These are phyloP conservation scores for Saccharomycopsis hybrid DNA, from an alignment of 1,139 yeast genomes.

Conservation along the genomic window DNA sequence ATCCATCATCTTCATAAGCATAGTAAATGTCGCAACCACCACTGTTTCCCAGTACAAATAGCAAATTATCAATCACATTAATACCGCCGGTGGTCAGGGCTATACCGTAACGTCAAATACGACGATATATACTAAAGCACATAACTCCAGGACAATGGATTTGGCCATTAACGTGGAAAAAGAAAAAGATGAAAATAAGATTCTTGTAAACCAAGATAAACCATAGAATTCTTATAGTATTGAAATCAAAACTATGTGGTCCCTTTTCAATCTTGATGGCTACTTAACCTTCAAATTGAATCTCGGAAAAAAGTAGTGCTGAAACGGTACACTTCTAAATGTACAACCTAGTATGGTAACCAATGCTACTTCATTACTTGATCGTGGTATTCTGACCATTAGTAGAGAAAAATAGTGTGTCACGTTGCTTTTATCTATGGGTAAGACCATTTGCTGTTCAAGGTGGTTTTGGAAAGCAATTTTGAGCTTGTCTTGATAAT, in stretches of 20 bases:
- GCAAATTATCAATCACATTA: conserved; percentile 43
- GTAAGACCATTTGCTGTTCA: too few relatives aligned
- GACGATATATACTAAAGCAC: conserved; percentile 89
- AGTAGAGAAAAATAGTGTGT: too few relatives aligned
- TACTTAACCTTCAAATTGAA: conserved; percentile 65
- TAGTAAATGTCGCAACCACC: conserved; percentile 65
- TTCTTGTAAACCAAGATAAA: conserved; percentile 38
- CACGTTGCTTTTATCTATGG: too few relatives aligned
- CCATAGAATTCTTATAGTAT: conserved; percentile 60
- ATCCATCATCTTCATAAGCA: conserved; percentile 75
- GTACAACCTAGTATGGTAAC: too few relatives aligned
- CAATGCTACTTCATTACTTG: too few relatives aligned
- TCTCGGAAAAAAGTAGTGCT: conserved; percentile 95
- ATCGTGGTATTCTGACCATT: too few relatives aligned
- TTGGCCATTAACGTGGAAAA: conserved; percentile 82
- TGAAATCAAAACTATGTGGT: conserved; percentile 87
- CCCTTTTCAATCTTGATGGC: conserved; percentile 62
- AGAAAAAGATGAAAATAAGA: conserved; percentile 66
- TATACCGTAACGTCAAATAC: conserved; percentile 71
- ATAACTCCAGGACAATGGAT: conserved; percentile 90
- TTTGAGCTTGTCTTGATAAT: too few relatives aligned
- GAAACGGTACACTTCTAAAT: too few relatives aligned
- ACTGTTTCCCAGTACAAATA: conserved; percentile 61
- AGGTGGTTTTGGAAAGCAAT: too few relatives aligned
- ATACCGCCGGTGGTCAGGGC: conserved; percentile 69